Percentiles rank a stretch among this genome's conserved stretches.
These are phyloP conservation scores for Aegilops umbellulata DNA, from an alignment of 176 grass and related monocot species.

Conservation along the genomic window DNA sequence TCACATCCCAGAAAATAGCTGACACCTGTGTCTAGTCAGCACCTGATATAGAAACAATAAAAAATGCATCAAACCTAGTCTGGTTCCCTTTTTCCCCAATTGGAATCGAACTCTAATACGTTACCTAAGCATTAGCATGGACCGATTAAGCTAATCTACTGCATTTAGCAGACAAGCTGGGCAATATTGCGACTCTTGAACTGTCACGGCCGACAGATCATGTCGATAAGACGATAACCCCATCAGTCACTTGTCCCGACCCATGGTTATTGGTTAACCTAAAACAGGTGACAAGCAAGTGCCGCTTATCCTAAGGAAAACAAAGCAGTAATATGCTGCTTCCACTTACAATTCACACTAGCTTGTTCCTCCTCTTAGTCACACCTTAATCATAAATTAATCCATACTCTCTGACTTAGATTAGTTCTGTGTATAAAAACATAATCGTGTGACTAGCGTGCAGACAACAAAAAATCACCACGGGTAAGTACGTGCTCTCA, in stretches of 20 bases:
- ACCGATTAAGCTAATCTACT: background rate
- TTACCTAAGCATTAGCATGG: background rate
- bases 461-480: background rate
- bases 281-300: background rate
- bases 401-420: background rate
- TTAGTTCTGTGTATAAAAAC: background rate
- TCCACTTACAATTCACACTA: slow-evolving; percentile 3
- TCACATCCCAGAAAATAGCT: background rate
- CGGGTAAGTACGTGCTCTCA: no score
- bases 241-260: background rate
- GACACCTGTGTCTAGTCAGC: background rate
- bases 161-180: slow-evolving; percentile 4
- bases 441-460: background rate
- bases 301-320: background rate
- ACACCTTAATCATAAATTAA: background rate
- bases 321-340: background rate
- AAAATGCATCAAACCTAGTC: background rate
- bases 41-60: background rate
- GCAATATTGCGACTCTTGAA: background rate
- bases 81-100: background rate
- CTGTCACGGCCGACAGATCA: no score
- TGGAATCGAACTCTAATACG: background rate
- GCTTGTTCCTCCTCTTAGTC: background rate
- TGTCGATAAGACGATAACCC: background rate
- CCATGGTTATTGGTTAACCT: background rate